Evolutionary conservation across 139 green algal genomes (phyloP).

Genomic region (Chlorella sp.): DNA sequence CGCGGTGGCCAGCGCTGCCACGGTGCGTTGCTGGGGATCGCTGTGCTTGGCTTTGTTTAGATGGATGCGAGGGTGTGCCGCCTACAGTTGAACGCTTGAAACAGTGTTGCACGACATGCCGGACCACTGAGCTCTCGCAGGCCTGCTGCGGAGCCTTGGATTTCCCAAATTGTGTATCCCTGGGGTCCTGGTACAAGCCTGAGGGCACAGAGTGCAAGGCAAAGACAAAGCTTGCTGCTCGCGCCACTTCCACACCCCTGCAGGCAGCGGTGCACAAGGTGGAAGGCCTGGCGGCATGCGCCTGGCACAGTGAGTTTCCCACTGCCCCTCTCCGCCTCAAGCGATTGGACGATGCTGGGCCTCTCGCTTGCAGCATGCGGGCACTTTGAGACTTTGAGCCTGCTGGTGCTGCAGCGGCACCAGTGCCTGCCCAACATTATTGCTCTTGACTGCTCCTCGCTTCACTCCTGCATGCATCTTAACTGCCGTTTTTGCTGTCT

Average conservation of each 20-base stretch:
- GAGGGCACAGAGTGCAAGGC: no score
- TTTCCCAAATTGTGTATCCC: neutral
- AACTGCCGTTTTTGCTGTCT: neutral
- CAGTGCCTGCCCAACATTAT: neutral
- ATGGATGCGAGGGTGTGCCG: no score
- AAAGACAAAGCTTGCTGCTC: no score
- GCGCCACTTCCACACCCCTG: neutral
- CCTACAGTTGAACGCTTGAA: no score
- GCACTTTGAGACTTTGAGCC: neutral
- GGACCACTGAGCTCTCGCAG: neutral
- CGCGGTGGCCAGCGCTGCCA: neutral
- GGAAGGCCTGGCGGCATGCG: neutral
- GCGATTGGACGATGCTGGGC: no score
- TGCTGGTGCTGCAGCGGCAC: neutral
- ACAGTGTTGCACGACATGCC: no score
- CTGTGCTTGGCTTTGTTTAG: neutral
- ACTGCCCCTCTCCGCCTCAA: no score
- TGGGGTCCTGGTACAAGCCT: no score
- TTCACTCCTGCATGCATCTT: neutral
- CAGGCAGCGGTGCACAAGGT: neutral
- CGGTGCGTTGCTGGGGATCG: neutral
- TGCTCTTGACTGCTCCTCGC: neutral
- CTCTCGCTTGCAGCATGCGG: no score
- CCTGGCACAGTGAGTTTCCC: conserved; percentile 5
- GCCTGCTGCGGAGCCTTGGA: neutral